Percentiles rank a stretch among this genome's conserved stretches.
phyloP scores from a whole-genome alignment of 164 flowering plant genomes.

The Sedum album region DNA sequence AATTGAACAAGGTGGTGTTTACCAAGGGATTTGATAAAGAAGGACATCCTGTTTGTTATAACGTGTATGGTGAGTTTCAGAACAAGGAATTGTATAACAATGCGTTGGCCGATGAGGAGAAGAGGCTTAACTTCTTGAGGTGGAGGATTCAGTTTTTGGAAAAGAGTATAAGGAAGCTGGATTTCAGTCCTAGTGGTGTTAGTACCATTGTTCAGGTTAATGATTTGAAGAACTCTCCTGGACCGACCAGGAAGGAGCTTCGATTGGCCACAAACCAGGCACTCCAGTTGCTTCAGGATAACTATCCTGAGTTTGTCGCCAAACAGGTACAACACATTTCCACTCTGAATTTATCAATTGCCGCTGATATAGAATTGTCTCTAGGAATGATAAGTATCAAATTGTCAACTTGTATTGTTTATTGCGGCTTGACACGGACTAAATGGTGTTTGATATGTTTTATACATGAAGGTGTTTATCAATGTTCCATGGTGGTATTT shows the following conservation, averaged over 20 bases:
- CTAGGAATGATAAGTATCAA: too few relatives aligned
- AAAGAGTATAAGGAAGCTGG: conserved; percentile 39
- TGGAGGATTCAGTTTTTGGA: conserved; percentile 62
- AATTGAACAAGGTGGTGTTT: conserved; percentile 24
- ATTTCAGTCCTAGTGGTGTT: conserved; percentile 46
- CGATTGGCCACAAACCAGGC: conserved; percentile 45
- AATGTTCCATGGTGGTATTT: conserved; percentile 11
- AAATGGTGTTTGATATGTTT: neutral
- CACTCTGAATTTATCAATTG: neutral
- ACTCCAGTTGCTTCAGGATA: conserved; percentile 56
- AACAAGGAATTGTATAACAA: conserved; percentile 31
- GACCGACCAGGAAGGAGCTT: conserved; percentile 44
- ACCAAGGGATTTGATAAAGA: conserved; percentile 35
- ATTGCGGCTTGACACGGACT: neutral
- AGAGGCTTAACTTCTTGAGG: conserved; percentile 33
- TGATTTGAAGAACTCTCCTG: conserved; percentile 47
- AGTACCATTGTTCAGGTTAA: conserved; percentile 53
- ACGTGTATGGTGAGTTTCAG: conserved; percentile 34
- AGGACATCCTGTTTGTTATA: conserved; percentile 55
- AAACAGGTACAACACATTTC: conserved; percentile 33
- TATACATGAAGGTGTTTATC: conserved; percentile 2
- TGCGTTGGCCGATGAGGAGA: conserved; percentile 35
- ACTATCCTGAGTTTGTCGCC: conserved; percentile 73
- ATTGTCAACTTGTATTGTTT: neutral
- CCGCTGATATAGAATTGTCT: too few relatives aligned